phyloP scores from a whole-genome alignment of 352 stramenopile genomes.

The Nothophytophthora sp. region DNA sequence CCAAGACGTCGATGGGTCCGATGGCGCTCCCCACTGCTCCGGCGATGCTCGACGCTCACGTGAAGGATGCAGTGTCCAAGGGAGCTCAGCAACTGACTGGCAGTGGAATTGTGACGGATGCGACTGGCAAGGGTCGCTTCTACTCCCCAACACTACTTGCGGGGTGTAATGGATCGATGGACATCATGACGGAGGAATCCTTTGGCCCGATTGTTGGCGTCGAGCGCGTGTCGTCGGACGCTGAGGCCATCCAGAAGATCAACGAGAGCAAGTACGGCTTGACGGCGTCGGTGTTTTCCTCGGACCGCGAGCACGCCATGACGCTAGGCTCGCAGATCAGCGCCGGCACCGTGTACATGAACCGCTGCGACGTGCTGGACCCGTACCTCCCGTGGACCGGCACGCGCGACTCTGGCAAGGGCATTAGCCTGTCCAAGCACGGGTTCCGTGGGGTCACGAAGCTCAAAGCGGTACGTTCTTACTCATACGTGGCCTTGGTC shows the following conservation, averaged over 20 bases:
- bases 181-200: slow-evolving; percentile 82
- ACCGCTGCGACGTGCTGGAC: slow-evolving; percentile 82
- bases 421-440: slow-evolving; percentile 80
- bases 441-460: slow-evolving; percentile 79
- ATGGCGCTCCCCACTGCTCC: slow-evolving; percentile 64
- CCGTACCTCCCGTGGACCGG: slow-evolving; percentile 85
- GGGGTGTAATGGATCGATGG: slow-evolving; percentile 67
- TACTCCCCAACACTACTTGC: slow-evolving; percentile 78
- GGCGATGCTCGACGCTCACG: slow-evolving; percentile 49
- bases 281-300: slow-evolving; percentile 76
- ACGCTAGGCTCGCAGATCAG: slow-evolving; percentile 58
- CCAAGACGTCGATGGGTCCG: slow-evolving; percentile 63
- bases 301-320: slow-evolving; percentile 55
- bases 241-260: slow-evolving; percentile 74
- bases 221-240: slow-evolving; percentile 66
- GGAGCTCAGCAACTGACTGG: slow-evolving; percentile 59
- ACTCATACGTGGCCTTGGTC: too few relatives aligned
- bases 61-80: slow-evolving; percentile 76
- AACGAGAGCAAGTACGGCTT: slow-evolving; percentile 85
- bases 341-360: slow-evolving; percentile 84
- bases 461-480: slow-evolving; percentile 79
- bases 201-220: slow-evolving; percentile 85
- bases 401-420: slow-evolving; percentile 78
- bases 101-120: slow-evolving; percentile 42
- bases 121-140: slow-evolving; percentile 63